A percentile compares a stretch with the other conserved stretches of the same genome.
These are phyloP conservation scores for Penicillium ochrochloron DNA, from an alignment of 495 filamentous ascomycete species.

Conservation along the genomic window DNA sequence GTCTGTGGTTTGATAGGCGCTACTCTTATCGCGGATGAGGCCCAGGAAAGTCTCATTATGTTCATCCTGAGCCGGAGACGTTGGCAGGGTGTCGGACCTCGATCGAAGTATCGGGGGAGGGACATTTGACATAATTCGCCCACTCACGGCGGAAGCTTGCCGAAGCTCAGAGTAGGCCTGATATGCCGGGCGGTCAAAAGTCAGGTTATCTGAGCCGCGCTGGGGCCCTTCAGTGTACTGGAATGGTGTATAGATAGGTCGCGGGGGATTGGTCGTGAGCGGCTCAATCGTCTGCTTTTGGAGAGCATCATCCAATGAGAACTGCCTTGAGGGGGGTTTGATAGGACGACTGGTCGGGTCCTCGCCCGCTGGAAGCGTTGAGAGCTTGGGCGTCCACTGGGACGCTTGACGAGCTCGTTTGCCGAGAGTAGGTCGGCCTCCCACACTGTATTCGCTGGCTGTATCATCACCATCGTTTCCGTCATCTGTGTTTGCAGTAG, in stretches of 20 bases:
- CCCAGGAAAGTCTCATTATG: slow-evolving; percentile 52
- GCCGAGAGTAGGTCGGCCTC: slow-evolving; percentile 51
- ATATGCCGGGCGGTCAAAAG: slow-evolving; percentile 47
- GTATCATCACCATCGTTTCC: slow-evolving; percentile 30
- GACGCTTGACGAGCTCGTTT: slow-evolving; percentile 21
- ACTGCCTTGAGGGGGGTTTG: slow-evolving; percentile 35
- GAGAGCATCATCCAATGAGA: slow-evolving; percentile 26
- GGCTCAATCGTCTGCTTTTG: slow-evolving; percentile 36
- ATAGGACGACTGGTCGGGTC: slow-evolving; percentile 17
- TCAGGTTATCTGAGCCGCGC: slow-evolving; percentile 47
- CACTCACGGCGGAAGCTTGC: slow-evolving; percentile 48
- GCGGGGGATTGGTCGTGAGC: slow-evolving; percentile 45
- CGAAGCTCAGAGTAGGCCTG: slow-evolving; percentile 52
- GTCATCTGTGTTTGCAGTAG: slow-evolving; percentile 26
- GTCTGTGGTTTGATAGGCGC: slow-evolving; percentile 36
- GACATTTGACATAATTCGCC: slow-evolving; percentile 48
- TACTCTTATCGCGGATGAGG: slow-evolving; percentile 52
- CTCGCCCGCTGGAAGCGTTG: slow-evolving; percentile 14
- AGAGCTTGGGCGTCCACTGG: slow-evolving; percentile 23
- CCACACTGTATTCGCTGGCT: slow-evolving; percentile 50
- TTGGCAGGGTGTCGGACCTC: slow-evolving; percentile 23
- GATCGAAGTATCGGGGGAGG: slow-evolving; percentile 24
- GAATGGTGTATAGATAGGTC: slow-evolving; percentile 53
- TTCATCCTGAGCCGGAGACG: slow-evolving; percentile 29
- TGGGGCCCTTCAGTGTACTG: slow-evolving; percentile 54